These are phyloP conservation scores for Agrostemma githago DNA, from an alignment of 148 eudicot genomes.

Conservation along the genomic window DNA sequence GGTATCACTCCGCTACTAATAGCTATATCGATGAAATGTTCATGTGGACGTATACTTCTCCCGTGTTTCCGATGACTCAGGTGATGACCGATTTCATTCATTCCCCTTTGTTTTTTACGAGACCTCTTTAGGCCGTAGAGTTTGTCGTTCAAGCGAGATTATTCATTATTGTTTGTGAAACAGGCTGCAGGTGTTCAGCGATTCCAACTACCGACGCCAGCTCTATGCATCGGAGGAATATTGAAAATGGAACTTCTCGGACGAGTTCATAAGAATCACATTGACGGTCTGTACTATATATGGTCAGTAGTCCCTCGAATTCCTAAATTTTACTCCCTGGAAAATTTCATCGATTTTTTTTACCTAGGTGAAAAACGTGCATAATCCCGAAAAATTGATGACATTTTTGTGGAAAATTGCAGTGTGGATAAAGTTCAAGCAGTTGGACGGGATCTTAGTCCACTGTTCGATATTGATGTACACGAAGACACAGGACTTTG, in stretches of 20 bases:
- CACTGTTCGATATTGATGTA: slow-evolving; percentile 39
- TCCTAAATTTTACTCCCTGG: not conserved
- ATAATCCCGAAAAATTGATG: no score
- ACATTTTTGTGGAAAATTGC: slow-evolving; percentile 11
- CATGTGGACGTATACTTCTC: slow-evolving; percentile 75
- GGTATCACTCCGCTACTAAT: not conserved
- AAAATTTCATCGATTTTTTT: not conserved
- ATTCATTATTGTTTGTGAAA: slow-evolving; percentile 22
- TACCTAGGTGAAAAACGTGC: no score
- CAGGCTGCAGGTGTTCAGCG: slow-evolving; percentile 50
- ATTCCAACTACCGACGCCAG: slow-evolving; percentile 63
- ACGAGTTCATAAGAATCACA: slow-evolving; percentile 53
- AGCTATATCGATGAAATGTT: slow-evolving; percentile 55
- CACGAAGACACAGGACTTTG: slow-evolving; percentile 33
- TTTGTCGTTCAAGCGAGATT: no score
- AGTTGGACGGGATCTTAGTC: slow-evolving; percentile 38
- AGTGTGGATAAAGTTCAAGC: slow-evolving; percentile 51
- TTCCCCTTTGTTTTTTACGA: no score
- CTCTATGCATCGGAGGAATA: slow-evolving; percentile 66
- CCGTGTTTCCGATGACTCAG: slow-evolving; percentile 62
- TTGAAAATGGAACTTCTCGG: slow-evolving; percentile 67
- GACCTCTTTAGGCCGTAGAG: no score
- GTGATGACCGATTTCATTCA: slow-evolving; percentile 32
- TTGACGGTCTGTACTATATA: slow-evolving; percentile 40
- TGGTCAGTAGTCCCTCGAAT: slow-evolving; percentile 37